phyloP scores from a whole-genome alignment of 495 filamentous ascomycete species.

The Penicillium canescens region DNA sequence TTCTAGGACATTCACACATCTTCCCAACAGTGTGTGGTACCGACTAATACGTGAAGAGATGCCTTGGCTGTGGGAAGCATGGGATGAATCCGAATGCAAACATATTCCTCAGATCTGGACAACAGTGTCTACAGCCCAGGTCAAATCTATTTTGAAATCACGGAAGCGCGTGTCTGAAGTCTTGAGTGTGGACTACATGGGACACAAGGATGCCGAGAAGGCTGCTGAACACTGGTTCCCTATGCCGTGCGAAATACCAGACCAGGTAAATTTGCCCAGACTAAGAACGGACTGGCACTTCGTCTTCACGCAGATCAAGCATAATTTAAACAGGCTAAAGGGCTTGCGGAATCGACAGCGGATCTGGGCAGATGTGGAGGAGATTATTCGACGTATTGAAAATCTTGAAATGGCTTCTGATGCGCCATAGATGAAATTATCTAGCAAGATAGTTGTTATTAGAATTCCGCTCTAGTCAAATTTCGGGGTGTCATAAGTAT shows the following conservation, averaged over 20 bases:
- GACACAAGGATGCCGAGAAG: background rate
- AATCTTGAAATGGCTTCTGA: background rate
- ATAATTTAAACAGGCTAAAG: conserved; percentile 20
- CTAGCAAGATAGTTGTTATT: background rate
- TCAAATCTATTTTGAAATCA: background rate
- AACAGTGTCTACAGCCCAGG: conserved; percentile 12
- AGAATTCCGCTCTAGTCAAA: conserved; percentile 30
- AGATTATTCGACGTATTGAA: conserved; percentile 16
- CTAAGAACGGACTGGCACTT: conserved; percentile 24
- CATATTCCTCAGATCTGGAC: conserved; percentile 13
- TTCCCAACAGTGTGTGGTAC: conserved; percentile 27
- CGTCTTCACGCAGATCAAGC: conserved; percentile 19
- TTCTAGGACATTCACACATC: conserved; percentile 19
- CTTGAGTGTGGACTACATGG: background rate
- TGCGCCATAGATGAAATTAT: no score
- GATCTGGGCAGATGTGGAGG: conserved; percentile 28
- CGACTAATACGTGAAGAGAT: conserved; percentile 27
- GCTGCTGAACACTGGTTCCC: background rate
- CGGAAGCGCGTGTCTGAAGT: conserved; percentile 1
- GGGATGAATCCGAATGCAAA: conserved; percentile 10
- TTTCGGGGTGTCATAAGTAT: conserved; percentile 52
- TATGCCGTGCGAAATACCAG: background rate
- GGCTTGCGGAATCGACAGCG: conserved; percentile 27
- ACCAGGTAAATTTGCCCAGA: conserved; percentile 10
- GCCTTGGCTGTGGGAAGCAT: conserved; percentile 36